A percentile compares a stretch with the other conserved stretches of the same genome.
Conservation (phyloP, 371 early-diverging fungal genomes). For the Mucor irregularis region DNA sequence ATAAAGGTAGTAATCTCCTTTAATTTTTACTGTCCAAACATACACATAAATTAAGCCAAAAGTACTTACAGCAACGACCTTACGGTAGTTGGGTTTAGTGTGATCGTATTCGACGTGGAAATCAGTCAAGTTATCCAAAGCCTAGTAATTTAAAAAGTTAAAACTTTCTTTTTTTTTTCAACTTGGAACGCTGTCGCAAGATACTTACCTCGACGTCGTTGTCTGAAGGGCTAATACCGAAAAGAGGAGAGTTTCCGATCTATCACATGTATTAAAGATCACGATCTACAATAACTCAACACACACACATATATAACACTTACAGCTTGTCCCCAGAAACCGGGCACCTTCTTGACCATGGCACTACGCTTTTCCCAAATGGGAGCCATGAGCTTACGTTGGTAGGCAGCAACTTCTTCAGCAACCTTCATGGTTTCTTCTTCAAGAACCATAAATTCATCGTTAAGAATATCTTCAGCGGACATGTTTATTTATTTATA, state of each 20-base stretch:
- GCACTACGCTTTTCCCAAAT: slow-evolving; percentile 60
- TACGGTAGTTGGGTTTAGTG: slow-evolving; percentile 48
- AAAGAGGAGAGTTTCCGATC: slow-evolving; percentile 42
- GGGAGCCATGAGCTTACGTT: slow-evolving; percentile 53
- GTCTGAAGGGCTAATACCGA: slow-evolving; percentile 17
- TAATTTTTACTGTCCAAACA: background rate
- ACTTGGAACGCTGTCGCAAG: too few species aligned
- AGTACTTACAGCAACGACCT: slow-evolving; percentile 51
- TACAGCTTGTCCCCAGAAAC: slow-evolving; percentile 57
- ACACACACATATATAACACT: background rate
- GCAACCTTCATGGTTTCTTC: slow-evolving; percentile 39
- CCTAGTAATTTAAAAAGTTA: too few species aligned
- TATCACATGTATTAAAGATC: slow-evolving; percentile 2
- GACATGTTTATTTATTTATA: slow-evolving; percentile 28
- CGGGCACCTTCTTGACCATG: slow-evolving; percentile 55
- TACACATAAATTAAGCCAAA: background rate
- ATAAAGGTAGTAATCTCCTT: too few species aligned
- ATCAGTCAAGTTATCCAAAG: slow-evolving; percentile 55
- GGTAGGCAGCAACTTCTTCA: slow-evolving; percentile 37
- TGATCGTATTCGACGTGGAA: slow-evolving; percentile 58
- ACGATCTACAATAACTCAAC: too few species aligned
- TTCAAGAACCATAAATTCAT: slow-evolving; percentile 36
- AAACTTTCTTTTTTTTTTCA: too few species aligned
- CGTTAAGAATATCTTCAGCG: slow-evolving; percentile 35
- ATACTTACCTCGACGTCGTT: slow-evolving; percentile 41